Evolutionary conservation across 176 grass and related monocot species (phyloP).

Genomic region (Eremochloa ophiuroides): DNA sequence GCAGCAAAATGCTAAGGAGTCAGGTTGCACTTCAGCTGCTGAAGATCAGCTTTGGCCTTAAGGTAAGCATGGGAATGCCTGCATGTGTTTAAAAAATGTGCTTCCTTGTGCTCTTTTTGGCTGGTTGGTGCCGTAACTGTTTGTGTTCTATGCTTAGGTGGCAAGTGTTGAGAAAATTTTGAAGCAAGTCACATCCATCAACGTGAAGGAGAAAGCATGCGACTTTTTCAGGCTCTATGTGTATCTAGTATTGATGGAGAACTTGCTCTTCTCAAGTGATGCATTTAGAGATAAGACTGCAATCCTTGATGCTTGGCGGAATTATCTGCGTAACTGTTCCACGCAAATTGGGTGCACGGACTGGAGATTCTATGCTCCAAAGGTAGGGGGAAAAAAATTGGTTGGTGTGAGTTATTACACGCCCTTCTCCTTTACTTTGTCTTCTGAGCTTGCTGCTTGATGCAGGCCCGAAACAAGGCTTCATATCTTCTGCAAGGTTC

Average conservation of each 20-base stretch:
- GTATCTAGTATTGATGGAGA: slow-evolving; percentile 70
- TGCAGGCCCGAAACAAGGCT: slow-evolving; percentile 81
- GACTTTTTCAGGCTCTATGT: slow-evolving; percentile 64
- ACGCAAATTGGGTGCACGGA: slow-evolving; percentile 69
- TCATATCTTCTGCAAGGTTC: slow-evolving; percentile 76
- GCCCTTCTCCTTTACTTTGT: neutral
- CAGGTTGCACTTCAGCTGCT: slow-evolving; percentile 82
- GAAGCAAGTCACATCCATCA: slow-evolving; percentile 50
- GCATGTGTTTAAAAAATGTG: neutral
- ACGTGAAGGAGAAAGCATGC: slow-evolving; percentile 71
- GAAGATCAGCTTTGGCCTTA: slow-evolving; percentile 49
- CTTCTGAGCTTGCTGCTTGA: neutral
- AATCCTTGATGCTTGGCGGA: slow-evolving; percentile 54
- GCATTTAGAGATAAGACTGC: slow-evolving; percentile 43
- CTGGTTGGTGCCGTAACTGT: slow-evolving; percentile 16
- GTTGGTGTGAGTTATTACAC: neutral
- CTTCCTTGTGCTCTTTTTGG: neutral
- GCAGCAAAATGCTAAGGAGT: slow-evolving; percentile 63
- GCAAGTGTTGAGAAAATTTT: slow-evolving; percentile 53
- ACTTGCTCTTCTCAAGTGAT: slow-evolving; percentile 52
- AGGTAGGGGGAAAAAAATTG: slow-evolving; percentile 26
- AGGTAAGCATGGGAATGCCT: slow-evolving; percentile 40
- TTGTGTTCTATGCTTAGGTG: slow-evolving; percentile 29
- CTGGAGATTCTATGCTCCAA: slow-evolving; percentile 81
- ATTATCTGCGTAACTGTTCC: slow-evolving; percentile 68